Conservation (phyloP, 2,329 filamentous ascomycete genomes). For the Trichoderma cornu-damae region DNA sequence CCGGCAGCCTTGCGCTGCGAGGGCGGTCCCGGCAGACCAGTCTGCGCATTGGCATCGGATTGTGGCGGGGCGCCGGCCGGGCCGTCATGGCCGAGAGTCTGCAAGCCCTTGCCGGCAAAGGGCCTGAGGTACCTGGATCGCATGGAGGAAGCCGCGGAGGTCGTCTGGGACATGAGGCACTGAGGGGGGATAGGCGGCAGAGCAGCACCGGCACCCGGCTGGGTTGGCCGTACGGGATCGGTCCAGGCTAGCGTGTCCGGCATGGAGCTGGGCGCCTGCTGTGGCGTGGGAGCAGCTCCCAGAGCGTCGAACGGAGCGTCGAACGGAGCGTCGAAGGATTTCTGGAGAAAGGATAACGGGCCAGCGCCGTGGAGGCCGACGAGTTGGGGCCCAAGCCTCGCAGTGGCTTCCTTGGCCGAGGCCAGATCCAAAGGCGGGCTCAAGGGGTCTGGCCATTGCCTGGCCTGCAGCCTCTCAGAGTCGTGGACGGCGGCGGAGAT, state of each 20-base stretch:
- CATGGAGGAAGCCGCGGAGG: conserved; percentile 49
- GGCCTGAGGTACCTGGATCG: conserved; percentile 49
- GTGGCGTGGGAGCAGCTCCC: conserved; percentile 23
- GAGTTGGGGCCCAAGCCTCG: conserved; percentile 39
- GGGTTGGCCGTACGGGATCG: conserved; percentile 39
- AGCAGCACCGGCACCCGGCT: conserved; percentile 30
- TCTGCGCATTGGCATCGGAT: neutral
- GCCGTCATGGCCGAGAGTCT: conserved; percentile 42
- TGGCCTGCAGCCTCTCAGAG: conserved; percentile 45
- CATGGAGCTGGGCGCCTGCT: conserved; percentile 39
- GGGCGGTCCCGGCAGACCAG: conserved; percentile 7
- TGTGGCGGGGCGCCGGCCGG: conserved; percentile 25
- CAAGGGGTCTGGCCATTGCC: conserved; percentile 44
- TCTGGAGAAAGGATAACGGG: conserved; percentile 34
- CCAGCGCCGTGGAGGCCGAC: conserved; percentile 32
- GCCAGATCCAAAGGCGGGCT: conserved; percentile 48
- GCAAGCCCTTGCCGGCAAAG: conserved; percentile 51
- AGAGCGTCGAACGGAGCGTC: conserved; percentile 22
- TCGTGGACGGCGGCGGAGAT: conserved; percentile 39
- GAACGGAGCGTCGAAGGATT: conserved; percentile 26
- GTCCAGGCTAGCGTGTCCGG: conserved; percentile 54
- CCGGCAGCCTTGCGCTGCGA: conserved; percentile 19
- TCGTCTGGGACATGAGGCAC: conserved; percentile 49
- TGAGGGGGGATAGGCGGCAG: conserved; percentile 47
- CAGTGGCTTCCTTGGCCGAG: conserved; percentile 37